A percentile compares a stretch with the other conserved stretches of the same genome.
Conservation (phyloP, 1,284 basidiomycete genomes). For the Sanghuangporus baumii region DNA sequence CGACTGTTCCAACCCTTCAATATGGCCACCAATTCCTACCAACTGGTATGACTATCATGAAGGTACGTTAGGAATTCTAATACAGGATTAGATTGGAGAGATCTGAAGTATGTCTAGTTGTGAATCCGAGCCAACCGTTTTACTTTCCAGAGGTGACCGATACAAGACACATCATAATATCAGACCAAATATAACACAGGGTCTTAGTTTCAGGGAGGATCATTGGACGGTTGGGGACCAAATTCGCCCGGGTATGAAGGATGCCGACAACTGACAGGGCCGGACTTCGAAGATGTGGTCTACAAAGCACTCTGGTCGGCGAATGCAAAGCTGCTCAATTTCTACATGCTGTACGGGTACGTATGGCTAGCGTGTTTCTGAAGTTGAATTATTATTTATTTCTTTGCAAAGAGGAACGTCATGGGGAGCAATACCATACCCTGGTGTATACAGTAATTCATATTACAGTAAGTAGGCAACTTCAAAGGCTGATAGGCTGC, state of each 20-base stretch:
- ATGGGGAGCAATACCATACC: conserved; percentile 29
- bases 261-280: conserved; percentile 25
- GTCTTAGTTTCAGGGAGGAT: conserved; percentile 33
- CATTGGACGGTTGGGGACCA: conserved; percentile 26
- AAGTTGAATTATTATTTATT: neutral
- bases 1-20: too few species aligned
- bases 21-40: too few species aligned
- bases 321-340: conserved; percentile 27
- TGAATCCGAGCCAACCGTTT: conserved; percentile 26
- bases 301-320: conserved; percentile 25
- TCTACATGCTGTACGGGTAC: conserved; percentile 31
- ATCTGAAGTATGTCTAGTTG: conserved; percentile 51
- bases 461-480: conserved; percentile 22
- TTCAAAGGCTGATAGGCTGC: neutral
- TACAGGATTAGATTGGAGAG: conserved; percentile 65
- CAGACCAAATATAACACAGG: neutral
- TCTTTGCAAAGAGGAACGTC: conserved; percentile 24
- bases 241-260: conserved; percentile 21
- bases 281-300: conserved; percentile 27
- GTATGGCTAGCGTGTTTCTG: conserved; percentile 24
- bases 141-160: conserved; percentile 29
- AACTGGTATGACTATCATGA: conserved; percentile 27
- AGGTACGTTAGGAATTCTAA: conserved; percentile 31
- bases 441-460: conserved; percentile 23
- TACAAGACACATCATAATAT: conserved; percentile 13